Base-by-base conservation (phyloP, 2,329 filamentous ascomycete species). In the Gremmenia infestans region DNA sequence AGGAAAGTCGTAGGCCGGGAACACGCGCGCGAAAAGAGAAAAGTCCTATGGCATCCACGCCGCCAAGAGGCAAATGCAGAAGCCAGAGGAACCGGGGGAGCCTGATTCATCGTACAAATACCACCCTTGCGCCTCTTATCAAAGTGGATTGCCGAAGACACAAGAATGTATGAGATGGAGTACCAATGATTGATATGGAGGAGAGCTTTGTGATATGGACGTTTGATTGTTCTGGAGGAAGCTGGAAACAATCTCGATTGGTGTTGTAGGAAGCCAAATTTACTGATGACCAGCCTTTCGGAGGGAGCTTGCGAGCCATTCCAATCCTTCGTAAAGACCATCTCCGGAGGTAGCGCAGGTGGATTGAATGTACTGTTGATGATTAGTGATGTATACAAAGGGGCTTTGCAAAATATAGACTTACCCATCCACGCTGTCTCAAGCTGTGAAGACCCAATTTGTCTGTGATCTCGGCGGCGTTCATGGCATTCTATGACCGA, bases 371-470 rank as follows among this genome's bases (percentile, higher is more conserved):
- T 95, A 97, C 93, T 92, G 65, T 48, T 11, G 64, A 12, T 52
- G 37, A 54, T 65, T 66, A 63, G 55, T 54, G n/a, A 52, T n/a
- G 58, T 46, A 45, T n/a, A 22, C 35, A 22, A 40, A 52, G 28
- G 19, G 17, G 22, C 23, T 42, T 23, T 35, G 36, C 51, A 22
- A 8, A 7, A 17, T 11, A 37, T n/a, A 19, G 54, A 80, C 91
- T 75, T 92, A 99, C 94, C 94, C 94, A 99, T 72, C 91, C 89
- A 76, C 94, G 92, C 82, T 96, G 91, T 84, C 91, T 91, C 84
- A 99, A 83, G 81, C 90, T 95, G 87, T 97, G 93, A 72, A 99
- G 91, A 73, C 94, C 94, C 77, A 99, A 91, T 87, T 97, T 97
- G 81, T 99, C 93, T 77, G 94, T 99, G 77, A 99, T 97, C 82